Percentiles rank a stretch among this genome's conserved stretches.
phyloP scores from a whole-genome alignment of 805 yeast species.

The Monosporozyma solicola region DNA sequence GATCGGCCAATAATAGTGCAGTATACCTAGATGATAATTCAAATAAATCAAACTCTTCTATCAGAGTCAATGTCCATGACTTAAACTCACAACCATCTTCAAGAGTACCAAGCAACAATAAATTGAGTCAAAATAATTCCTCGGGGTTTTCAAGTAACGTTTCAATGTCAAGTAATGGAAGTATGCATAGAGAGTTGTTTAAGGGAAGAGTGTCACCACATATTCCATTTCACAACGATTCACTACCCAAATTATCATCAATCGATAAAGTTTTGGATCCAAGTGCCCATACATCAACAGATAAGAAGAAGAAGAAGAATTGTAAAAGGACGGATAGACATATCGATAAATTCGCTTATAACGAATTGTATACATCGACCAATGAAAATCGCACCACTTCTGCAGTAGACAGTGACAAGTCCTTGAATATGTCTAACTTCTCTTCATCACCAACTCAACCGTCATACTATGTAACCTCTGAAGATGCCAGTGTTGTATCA shows the following conservation, averaged over 20 bases:
- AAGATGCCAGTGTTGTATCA: conserved; percentile 18
- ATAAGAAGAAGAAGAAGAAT: not conserved
- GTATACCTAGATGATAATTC: not conserved
- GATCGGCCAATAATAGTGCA: not conserved
- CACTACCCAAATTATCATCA: not conserved
- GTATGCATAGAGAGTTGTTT: not conserved
- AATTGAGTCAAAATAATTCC: not conserved
- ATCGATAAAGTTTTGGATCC: not conserved
- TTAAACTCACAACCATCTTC: not conserved
- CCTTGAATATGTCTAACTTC: not conserved
- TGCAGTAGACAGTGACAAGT: not conserved
- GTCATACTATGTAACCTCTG: conserved; percentile 17
- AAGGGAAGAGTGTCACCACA: not conserved
- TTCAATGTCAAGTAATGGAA: not conserved
- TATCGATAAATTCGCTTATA: not conserved
- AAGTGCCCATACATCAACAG: not conserved
- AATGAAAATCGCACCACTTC: not conserved
- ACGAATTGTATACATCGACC: not conserved
- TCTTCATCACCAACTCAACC: conserved; percentile 1
- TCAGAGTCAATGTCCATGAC: not conserved
- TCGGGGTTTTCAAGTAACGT: not conserved
- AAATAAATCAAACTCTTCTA: not conserved
- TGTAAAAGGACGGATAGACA: not conserved
- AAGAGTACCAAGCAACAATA: not conserved
- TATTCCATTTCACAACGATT: not conserved